Base-by-base conservation (phyloP, 225 moss, liverwort and hornwort species). In the Physcomitrium patens region DNA sequence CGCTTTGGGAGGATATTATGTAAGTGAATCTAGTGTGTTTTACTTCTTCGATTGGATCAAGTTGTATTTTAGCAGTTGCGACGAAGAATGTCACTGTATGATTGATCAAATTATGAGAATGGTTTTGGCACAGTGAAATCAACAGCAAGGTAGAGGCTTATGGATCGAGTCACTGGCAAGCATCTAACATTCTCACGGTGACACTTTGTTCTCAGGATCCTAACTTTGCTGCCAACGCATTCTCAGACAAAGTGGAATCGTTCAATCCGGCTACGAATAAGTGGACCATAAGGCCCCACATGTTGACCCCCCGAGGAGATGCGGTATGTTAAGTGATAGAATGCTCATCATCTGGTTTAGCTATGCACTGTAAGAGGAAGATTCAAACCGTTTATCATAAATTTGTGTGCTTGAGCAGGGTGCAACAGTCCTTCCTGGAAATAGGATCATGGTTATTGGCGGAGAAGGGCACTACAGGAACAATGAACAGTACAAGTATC, bases 221-320 rank as follows among this genome's bases (percentile, higher is more conserved):
- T 78, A 12, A 1, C 8, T 81, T 57, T 63, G 23, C 57, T 44
- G 62, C 45, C 60, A 83, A 95, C 65, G 69, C 85, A 7, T 99
- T 99, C 65, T 78, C 91, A 7, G 18, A 65, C 15, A 72, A 65
- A 2, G 83, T 99, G 75, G 95, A 99, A 72, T 95, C 97, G 7
- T 99, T 83, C 67, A 89, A 92, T 72, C 94, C 97, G 19, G 83
- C 72, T 9, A 86, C 82, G 8, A 70, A 80, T 52, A 60, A 7
- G 41, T 99, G 97, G 97, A 99, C 91, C 17, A 76, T 46, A 37
- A 85, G 86, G 58, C 89, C 91, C 10, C 56, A 83, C 15, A 82
- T 99, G 67, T 84, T 99, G 46, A 95, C 93, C 4, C 86, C 97
- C 13, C 90, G 97, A 57, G 97, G 97, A 65, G 97, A 99, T 83